Evolutionary conservation across 2,329 filamentous ascomycete species (phyloP).

Genomic region (Sporothrix pallida): DNA sequence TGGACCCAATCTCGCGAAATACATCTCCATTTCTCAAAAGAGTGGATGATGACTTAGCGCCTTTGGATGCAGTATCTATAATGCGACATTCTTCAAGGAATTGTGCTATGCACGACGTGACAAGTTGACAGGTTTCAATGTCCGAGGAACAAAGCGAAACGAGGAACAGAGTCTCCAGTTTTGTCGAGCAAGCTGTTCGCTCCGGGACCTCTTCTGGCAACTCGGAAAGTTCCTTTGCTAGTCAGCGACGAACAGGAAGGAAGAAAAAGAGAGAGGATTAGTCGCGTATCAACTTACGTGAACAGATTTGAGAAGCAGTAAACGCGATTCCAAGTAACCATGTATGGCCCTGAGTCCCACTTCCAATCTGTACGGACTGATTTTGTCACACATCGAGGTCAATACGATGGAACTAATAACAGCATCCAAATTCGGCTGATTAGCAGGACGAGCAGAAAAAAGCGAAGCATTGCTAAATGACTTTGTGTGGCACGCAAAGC

Average conservation of each 20-base stretch:
- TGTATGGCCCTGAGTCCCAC: conserved; percentile 56
- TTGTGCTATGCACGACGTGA: conserved; percentile 65
- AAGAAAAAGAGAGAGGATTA: background rate
- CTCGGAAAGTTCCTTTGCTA: conserved; percentile 58
- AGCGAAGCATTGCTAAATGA: too few species aligned
- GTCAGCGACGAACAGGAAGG: background rate
- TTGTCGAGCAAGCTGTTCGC: conserved; percentile 58
- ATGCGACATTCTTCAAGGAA: conserved; percentile 67
- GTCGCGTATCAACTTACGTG: conserved; percentile 48
- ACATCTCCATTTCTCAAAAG: conserved; percentile 66
- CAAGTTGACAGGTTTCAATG: conserved; percentile 68
- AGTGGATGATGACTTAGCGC: conserved; percentile 57
- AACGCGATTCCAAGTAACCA: conserved; percentile 61
- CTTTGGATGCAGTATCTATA: conserved; percentile 57
- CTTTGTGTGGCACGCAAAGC: too few species aligned
- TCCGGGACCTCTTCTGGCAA: conserved; percentile 62
- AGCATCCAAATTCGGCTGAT: too few species aligned
- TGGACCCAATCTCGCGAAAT: conserved; percentile 67
- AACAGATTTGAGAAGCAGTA: conserved; percentile 58
- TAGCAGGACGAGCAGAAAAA: too few species aligned
- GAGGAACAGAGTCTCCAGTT: conserved; percentile 66
- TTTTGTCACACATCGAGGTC: conserved; percentile 56
- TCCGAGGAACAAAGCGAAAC: conserved; percentile 69
- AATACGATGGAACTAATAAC: conserved; percentile 49
- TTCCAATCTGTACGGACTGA: conserved; percentile 52